Evolutionary conservation across 2,329 filamentous ascomycete genomes (phyloP), one percentile per base, ranked within the genome.

Genomic region (Colletotrichum liaoningense): DNA sequence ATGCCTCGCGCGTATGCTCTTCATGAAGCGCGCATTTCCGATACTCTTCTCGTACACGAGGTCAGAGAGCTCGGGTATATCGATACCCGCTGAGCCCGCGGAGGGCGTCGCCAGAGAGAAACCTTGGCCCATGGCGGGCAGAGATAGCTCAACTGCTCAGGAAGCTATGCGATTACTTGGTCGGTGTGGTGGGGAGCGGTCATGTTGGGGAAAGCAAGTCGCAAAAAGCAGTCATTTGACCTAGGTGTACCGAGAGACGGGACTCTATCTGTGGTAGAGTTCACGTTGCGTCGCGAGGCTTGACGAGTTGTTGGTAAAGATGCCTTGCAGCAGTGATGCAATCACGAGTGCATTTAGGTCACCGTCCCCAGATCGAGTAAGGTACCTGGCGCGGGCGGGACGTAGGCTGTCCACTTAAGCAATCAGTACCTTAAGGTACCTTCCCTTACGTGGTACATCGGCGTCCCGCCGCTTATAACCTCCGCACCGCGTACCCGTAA

Each of bases 51-150:
- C 97, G 85, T 98, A 98, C 49, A 93, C 91, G 72, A 98, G 86
- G 80, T 98, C 97, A 56, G 94, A 90, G 55, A 99, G 90, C 86
- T 99, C 96, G 52, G 95, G 93, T 33, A 97, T 91, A 83, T 99
- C 96, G 82, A 99, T 98, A 78, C 95, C 95, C 71, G 95, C 95
- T 67, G 95, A 94, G 81, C 95, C 97, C 75, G 95, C 94, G 67
- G 95, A 97, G 76, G 97, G 93, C 80, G 95, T 95, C 67, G 95
- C 94, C 78, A 97, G 91, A 75, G 96, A 98, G 86, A 98, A 98
- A 76, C 95, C 95, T 88, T 99, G 97, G 76, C 97, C 97, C 97
- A 99, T 99, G 76, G 77, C 84, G 73, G 66, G 60, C 57, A 52
- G 60, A 46, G 24, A 65, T 66, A 54, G 62, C 67, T 63, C 54